These are phyloP conservation scores for Trypethelium eluteriae DNA, from an alignment of 495 filamentous ascomycete genomes.

Conservation along the genomic window DNA sequence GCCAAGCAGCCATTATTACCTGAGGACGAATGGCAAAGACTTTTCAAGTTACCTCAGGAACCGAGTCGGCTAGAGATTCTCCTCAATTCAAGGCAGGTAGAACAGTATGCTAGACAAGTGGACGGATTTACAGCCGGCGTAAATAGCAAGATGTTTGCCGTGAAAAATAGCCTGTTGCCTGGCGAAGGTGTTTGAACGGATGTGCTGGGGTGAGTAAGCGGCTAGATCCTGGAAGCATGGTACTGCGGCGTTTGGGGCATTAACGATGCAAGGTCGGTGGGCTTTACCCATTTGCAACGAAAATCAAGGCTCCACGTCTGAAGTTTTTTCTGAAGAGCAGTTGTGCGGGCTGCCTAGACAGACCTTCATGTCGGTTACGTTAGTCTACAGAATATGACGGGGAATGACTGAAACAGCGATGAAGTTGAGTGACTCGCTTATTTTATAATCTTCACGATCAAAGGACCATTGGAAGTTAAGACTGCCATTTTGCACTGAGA, in stretches of 20 bases:
- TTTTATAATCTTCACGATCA: not conserved
- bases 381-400: too few relatives aligned
- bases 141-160: conserved; percentile 96
- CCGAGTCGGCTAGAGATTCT: conserved; percentile 85
- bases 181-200: conserved; percentile 29
- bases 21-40: conserved; percentile 94
- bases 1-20: conserved; percentile 84
- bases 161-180: conserved; percentile 55
- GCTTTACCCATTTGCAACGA: too few relatives aligned
- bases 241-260: not conserved
- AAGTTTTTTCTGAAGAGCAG: too few relatives aligned
- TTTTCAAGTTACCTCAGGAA: conserved; percentile 95
- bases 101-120: conserved; percentile 95
- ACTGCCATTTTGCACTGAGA: not conserved
- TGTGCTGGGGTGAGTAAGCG: too few relatives aligned
- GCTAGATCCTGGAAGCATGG: not conserved
- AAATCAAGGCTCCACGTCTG: too few relatives aligned
- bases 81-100: conserved; percentile 88
- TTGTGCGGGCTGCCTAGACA: too few relatives aligned
- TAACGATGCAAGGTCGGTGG: not conserved
- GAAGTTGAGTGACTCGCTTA: not conserved
- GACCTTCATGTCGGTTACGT: too few relatives aligned
- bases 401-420: not conserved
- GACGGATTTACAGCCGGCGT: conserved; percentile 91
- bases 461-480: not conserved